Evolutionary conservation across 176 grass and related monocot genomes (phyloP).

Genomic region (Oryza meyeriana): DNA sequence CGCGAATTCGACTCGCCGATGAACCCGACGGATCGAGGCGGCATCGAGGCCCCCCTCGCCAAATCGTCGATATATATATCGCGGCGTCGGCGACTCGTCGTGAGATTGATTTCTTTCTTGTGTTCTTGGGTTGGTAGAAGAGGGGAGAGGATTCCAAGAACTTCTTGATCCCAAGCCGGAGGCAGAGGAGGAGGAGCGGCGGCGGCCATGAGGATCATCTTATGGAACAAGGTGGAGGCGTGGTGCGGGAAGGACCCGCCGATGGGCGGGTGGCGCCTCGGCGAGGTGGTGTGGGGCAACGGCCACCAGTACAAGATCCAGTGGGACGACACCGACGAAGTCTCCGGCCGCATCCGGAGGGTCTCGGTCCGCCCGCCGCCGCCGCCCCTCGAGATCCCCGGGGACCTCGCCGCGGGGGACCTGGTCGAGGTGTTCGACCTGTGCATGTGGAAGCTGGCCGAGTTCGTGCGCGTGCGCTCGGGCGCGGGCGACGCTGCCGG

Average conservation of each 20-base stretch:
- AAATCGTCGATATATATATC: constrained; percentile 25
- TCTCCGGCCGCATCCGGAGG: constrained; percentile 41
- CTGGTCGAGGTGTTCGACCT: constrained; percentile 49
- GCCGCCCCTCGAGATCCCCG: constrained; percentile 7
- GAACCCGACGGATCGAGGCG: neutral
- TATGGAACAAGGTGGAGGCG: constrained; percentile 53
- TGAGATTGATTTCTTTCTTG: neutral
- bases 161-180: neutral
- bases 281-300: constrained; percentile 57
- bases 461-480: constrained; percentile 9
- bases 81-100: neutral
- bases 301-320: constrained; percentile 55
- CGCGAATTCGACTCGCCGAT: neutral
- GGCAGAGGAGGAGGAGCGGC: neutral
- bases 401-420: constrained; percentile 44
- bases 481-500: neutral
- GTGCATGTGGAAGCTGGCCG: constrained; percentile 48
- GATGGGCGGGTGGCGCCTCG: constrained; percentile 52
- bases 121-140: neutral
- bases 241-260: constrained; percentile 7
- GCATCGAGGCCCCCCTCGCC: neutral
- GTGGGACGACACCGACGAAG: constrained; percentile 22
- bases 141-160: neutral
- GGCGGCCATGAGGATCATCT: constrained; percentile 51
- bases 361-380: constrained; percentile 49